phyloP scores from a whole-genome alignment of 495 filamentous ascomycete species.

The Neurospora sp. region DNA sequence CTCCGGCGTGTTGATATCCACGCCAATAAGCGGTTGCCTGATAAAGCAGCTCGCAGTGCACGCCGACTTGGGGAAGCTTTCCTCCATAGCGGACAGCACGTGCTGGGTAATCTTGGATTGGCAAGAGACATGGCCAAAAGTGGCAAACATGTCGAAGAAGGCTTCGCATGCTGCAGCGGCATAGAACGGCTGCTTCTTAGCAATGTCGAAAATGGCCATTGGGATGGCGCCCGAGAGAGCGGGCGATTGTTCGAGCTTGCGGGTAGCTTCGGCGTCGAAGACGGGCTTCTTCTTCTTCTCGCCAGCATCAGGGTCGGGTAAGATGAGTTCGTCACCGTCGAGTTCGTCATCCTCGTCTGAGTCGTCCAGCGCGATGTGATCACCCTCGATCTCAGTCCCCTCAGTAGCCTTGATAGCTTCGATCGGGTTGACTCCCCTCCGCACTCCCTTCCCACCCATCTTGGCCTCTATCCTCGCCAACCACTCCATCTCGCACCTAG shows the following conservation, averaged over 20 bases:
- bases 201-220: constrained; percentile 81
- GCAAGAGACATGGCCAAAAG: constrained; percentile 55
- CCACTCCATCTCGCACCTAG: constrained; percentile 86
- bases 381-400: constrained; percentile 17
- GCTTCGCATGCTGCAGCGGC: constrained; percentile 52
- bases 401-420: constrained; percentile 31
- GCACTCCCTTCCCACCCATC: constrained; percentile 53
- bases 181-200: constrained; percentile 64
- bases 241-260: constrained; percentile 63
- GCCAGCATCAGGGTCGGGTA: constrained; percentile 27
- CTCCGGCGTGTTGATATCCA: constrained; percentile 48
- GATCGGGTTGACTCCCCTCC: constrained; percentile 24
- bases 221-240: constrained; percentile 85
- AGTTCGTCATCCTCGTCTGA: constrained; percentile 32
- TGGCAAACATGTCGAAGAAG: constrained; percentile 72
- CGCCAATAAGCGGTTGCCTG: constrained; percentile 56
- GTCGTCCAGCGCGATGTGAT: constrained; percentile 23
- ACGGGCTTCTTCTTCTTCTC: constrained; percentile 20
- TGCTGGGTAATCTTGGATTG: constrained; percentile 62
- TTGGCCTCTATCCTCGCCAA: constrained; percentile 65
- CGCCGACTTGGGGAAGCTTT: constrained; percentile 46
- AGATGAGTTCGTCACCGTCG: constrained; percentile 32
- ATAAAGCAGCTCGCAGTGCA: constrained; percentile 59
- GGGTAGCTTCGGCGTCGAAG: constrained; percentile 48
- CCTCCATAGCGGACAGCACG: constrained; percentile 54